Percentiles rank a stretch among this genome's conserved stretches.
Conservation (phyloP, 2,329 filamentous ascomycete genomes). For the Sclerotinia spermophila region DNA sequence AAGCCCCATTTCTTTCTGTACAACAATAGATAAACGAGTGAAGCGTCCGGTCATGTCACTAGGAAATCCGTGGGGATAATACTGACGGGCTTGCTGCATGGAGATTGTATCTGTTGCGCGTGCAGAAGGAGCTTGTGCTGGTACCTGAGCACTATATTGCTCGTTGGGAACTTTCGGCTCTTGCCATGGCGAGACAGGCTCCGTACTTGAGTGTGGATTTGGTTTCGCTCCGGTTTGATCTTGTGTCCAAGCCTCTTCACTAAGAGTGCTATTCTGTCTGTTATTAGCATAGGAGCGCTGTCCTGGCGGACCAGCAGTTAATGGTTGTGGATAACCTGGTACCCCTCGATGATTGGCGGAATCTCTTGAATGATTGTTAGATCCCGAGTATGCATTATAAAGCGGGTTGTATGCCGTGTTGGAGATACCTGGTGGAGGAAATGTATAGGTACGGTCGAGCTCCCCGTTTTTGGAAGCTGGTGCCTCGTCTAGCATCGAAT, state of each 20-base stretch:
- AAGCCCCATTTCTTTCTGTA: conserved; percentile 22
- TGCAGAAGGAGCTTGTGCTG: neutral
- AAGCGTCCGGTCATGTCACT: conserved; percentile 27
- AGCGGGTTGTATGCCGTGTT: conserved; percentile 26
- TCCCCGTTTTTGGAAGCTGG: conserved; percentile 19
- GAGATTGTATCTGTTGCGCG: conserved; percentile 30
- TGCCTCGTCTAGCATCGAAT: neutral
- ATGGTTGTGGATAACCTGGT: conserved; percentile 34
- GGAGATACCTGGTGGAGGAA: conserved; percentile 28
- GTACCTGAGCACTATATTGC: conserved; percentile 4
- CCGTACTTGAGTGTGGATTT: neutral
- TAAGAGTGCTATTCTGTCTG: conserved; percentile 16
- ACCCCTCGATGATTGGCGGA: conserved; percentile 15
- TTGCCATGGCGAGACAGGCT: conserved; percentile 16
- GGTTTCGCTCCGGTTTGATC: neutral
- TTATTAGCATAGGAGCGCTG: conserved; percentile 26
- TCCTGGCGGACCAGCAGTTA: conserved; percentile 39
- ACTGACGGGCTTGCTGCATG: conserved; percentile 25
- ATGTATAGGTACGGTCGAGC: conserved; percentile 28
- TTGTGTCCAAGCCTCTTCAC: conserved; percentile 19
- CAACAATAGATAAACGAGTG: conserved; percentile 23
- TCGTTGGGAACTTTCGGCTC: neutral
- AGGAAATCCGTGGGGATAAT: conserved; percentile 34
- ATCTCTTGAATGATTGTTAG: neutral
- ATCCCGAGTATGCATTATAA: conserved; percentile 18